Evolutionary conservation across 192 early-diverging fungal genomes (phyloP).

Genomic region (Jimgerdemannia flammicorona): DNA sequence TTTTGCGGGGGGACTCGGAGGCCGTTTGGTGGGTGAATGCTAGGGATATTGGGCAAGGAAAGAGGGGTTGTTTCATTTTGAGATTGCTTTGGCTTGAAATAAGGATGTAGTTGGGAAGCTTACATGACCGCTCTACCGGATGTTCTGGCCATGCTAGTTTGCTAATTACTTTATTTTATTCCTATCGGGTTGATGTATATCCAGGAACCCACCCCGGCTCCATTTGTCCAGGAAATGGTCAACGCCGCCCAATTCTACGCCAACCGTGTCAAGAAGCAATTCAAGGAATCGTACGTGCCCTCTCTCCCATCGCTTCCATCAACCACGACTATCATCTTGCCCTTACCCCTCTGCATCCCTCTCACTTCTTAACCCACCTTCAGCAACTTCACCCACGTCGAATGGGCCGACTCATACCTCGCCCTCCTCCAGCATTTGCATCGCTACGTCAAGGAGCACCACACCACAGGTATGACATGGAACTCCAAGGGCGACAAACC

Average conservation of each 20-base stretch:
- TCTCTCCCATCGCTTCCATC: too few relatives aligned
- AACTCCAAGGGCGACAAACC: constrained; percentile 76
- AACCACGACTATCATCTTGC: not conserved
- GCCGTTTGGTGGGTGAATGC: too few relatives aligned
- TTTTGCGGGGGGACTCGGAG: too few relatives aligned
- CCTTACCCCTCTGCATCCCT: constrained; percentile 2
- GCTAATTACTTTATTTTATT: not conserved
- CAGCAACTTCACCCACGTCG: constrained; percentile 75
- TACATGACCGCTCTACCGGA: too few relatives aligned
- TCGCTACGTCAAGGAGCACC: constrained; percentile 83
- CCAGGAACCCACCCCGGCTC: constrained; percentile 81
- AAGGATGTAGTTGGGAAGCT: too few relatives aligned
- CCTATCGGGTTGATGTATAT: not conserved
- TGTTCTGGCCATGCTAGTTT: too few relatives aligned
- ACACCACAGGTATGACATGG: constrained; percentile 90
- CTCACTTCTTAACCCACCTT: not conserved
- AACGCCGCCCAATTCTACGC: constrained; percentile 91
- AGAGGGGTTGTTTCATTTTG: too few relatives aligned
- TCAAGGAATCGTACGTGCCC: constrained; percentile 74
- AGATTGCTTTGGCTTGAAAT: too few relatives aligned
- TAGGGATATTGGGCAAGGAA: too few relatives aligned
- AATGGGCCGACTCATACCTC: constrained; percentile 79
- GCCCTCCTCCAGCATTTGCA: constrained; percentile 71
- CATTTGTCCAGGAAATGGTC: constrained; percentile 85
- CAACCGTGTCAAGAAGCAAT: constrained; percentile 87